Evolutionary conservation across 2,329 filamentous ascomycete species (phyloP), one percentile per base, ranked within the genome.

Genomic region (Delphinella strobiligena): DNA sequence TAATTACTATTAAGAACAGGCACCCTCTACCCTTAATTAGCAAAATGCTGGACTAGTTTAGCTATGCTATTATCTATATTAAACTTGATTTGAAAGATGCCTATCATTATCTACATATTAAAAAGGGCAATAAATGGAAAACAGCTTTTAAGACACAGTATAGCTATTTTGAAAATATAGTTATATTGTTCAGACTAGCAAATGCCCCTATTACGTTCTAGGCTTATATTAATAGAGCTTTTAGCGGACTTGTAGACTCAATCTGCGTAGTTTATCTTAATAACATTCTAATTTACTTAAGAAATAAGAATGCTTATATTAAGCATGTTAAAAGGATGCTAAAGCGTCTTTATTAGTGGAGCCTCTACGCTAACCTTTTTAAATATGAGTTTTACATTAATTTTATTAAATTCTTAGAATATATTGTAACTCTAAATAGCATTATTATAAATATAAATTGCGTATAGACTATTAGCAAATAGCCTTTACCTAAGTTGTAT

Each of bases 281-380:
- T 43, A 42, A 60, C 46, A 58, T 59, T 31, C 36, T 59, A 8
- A 54, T 60, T 27, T 60, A 48, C 43, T 47, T 38, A 32, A 10
- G 22, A 31, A 11, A 42, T n/a, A n/a, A n/a, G n/a, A n/a, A n/a
- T n/a, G n/a, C n/a, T n/a, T n/a, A n/a, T n/a, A n/a, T n/a, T n/a
- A n/a, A n/a, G n/a, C n/a, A n/a, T n/a, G n/a, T n/a, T n/a, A n/a
- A n/a, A n/a, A n/a, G n/a, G n/a, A n/a, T n/a, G n/a, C n/a, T n/a
- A n/a, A n/a, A n/a, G n/a, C n/a, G n/a, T n/a, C n/a, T n/a, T n/a
- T n/a, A n/a, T n/a, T n/a, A n/a, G 16, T 24, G 17, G 4, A 19
- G 19, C 2, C 17, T 51, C 27, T 44, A 42, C 29, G 16, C 30
- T 11, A 43, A 46, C 19, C 24, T 34, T 15, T 37, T 34, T 24